Base-by-base conservation (phyloP, 352 stramenopile genomes). In the Phytophthora hybrid region DNA sequence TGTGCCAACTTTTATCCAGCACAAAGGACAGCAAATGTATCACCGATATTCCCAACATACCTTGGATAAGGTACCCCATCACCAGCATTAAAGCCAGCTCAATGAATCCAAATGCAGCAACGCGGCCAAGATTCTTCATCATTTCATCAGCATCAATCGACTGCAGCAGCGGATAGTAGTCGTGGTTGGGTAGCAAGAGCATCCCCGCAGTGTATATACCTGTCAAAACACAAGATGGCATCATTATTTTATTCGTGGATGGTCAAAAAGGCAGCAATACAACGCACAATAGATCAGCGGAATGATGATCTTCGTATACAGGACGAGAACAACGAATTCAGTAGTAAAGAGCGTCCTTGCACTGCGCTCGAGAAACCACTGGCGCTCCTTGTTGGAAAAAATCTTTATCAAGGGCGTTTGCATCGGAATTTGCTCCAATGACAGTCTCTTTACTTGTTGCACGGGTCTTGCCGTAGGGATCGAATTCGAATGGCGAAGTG, bases 1-100 rank as follows among this genome's bases (percentile, higher is more conserved):
- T 74, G 6, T 46, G 41, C 62, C 64, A 73, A 14, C 79, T 67
- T 0, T 7, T 53, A 34, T 82, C 66, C 0, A 85, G 65, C 47
- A 83, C 79, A 21, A 82, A 83, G 5, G 67, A 63, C 1, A 86
- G 59, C 18, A 79, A 68, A 1, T 61, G 63, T 4, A 78, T 19
- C 1, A 57, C 58, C 10, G 74, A 82, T 4, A 67, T 53, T 1
- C 67, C 14, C 0, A 78, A 0, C 13, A 58, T 49, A 2, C 52
- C 54, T 26, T 63, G 73, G 4, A 81, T 59, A 4, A 66, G 19
- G 16, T 64, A 10, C 3, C 21, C 52, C n/a, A 78, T 34, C 0
- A 59, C 4, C 5, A 74, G 5, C 14, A 71, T 57, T 4, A 34
- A 66, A 0, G 75, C 58, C 34, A 80, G 39, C 37, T 80, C 74